Percentiles rank a stretch among this genome's conserved stretches.
Conservation (phyloP, 2,329 filamentous ascomycete genomes). For the Xylaria sp. region DNA sequence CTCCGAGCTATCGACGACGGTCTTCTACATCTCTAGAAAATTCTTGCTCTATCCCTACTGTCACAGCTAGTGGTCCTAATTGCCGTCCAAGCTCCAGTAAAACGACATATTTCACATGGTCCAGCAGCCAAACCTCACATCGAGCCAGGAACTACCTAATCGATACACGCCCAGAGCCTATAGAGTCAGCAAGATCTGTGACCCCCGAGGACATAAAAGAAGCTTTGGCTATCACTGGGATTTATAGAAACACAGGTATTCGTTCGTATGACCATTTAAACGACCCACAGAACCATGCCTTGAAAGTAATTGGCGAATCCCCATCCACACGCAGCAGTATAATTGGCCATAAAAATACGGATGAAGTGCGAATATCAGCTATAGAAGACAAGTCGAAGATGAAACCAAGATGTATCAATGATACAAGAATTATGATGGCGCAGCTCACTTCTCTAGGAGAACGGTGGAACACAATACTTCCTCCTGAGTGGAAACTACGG, state of each 20-base stretch:
- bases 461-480: conserved; percentile 38
- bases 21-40: conserved; percentile 1
- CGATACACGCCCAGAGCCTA: conserved; percentile 2
- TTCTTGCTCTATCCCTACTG: not conserved
- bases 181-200: conserved; percentile 30
- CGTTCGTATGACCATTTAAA: conserved; percentile 32
- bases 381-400: not conserved
- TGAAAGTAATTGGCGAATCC: conserved; percentile 1
- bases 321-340: conserved; percentile 5
- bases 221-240: conserved; percentile 41
- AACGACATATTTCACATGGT: conserved; percentile 45
- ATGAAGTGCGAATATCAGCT: not conserved
- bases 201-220: conserved; percentile 40
- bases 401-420: not conserved
- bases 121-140: conserved; percentile 41
- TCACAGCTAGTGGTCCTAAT: not conserved
- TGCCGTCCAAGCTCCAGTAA: conserved; percentile 29
- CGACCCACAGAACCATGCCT: not conserved
- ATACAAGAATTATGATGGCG: not conserved
- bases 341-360: not conserved
- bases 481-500: conserved; percentile 32
- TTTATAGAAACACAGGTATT: conserved; percentile 42
- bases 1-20: conserved; percentile 2
- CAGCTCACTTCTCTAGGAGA: conserved; percentile 19
- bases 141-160: conserved; percentile 2